Conservation (phyloP, 2,329 filamentous ascomycete genomes). For the Fusarium palustre region DNA sequence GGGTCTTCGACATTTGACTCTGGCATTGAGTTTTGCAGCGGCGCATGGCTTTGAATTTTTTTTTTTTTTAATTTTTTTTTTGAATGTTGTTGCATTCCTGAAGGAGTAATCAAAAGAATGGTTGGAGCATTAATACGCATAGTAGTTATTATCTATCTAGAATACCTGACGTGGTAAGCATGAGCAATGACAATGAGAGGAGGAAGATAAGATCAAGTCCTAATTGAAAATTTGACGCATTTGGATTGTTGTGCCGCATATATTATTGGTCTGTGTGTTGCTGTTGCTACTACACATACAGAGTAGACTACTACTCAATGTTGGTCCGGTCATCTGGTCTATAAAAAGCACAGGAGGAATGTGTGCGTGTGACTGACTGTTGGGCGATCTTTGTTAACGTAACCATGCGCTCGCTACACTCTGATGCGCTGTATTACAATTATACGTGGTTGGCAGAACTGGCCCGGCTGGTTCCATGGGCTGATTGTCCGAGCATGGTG, state of each 20-base stretch:
- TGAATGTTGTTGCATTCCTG: slow-evolving; percentile 35
- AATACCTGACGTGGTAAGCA: slow-evolving; percentile 18
- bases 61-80: too few relatives aligned
- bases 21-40: slow-evolving; percentile 12
- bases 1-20: not conserved
- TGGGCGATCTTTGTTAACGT: slow-evolving; percentile 13
- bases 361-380: slow-evolving; percentile 12
- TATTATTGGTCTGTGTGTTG: slow-evolving; percentile 12
- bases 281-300: not conserved
- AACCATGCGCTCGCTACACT: not conserved
- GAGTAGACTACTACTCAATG: not conserved
- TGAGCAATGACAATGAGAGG: slow-evolving; percentile 23
- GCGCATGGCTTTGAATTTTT: slow-evolving; percentile 22
- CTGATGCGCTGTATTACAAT: slow-evolving; percentile 12
- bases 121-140: slow-evolving; percentile 27
- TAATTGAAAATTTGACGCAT: slow-evolving; percentile 13
- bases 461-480: not conserved
- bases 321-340: slow-evolving; percentile 17
- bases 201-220: slow-evolving; percentile 1
- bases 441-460: slow-evolving; percentile 20
- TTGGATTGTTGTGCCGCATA: not conserved
- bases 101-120: slow-evolving; percentile 25
- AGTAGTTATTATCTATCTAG: slow-evolving; percentile 25
- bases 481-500: not conserved
- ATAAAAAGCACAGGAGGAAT: slow-evolving; percentile 32